Evolutionary conservation across 129 eudicot genomes (phyloP), one percentile per base, ranked within the genome.

Genomic region (Lactuca sativa): DNA sequence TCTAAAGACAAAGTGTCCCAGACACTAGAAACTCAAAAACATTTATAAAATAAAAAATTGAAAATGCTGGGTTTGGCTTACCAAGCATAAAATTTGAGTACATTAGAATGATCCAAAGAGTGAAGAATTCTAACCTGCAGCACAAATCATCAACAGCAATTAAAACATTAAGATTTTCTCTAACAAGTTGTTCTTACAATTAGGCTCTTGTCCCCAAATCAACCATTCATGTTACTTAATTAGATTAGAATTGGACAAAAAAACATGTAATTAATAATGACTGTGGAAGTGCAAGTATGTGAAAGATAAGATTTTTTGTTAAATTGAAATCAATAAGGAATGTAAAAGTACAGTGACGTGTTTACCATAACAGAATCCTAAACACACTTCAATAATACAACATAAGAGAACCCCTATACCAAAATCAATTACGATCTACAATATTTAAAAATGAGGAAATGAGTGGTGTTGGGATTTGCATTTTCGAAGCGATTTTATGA

Each of bases 111-210:
- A 62, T 93, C 95, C 66, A 90, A 81, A 40, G 90, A 84, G 73
- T 87, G 95, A 70, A 90, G 90, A 73, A 93, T 85, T 74, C 86
- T 85, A 57, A 90, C 99, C 99, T 93, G 92, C 80, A 73, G 7
- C 16, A 44, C 36, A 65, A 57, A 43, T 57, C 12, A 47, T 6
- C 12, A 38, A 37, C 49, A 61, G 49, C 30, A 59, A 59, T 13
- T 62, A 17, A 62, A 62, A 9, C 51, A 33, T 13, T 13, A 52
- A 34, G 32, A 41, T 63, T 47, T 4, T 43, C n/a, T 47, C 49
- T 43, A 3, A 1, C 12, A 9, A 43, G 0, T 43, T 43, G 14
- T 36, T 36, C 38, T 36, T 36, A 4, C 38, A 3, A 0, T 36
- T 0, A 6, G 4, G 6, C 34, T 14, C 7, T 9, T 59, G 8